phyloP scores from a whole-genome alignment of 352 stramenopile species.

The Hyaloperonospora arabidopsidis region DNA sequence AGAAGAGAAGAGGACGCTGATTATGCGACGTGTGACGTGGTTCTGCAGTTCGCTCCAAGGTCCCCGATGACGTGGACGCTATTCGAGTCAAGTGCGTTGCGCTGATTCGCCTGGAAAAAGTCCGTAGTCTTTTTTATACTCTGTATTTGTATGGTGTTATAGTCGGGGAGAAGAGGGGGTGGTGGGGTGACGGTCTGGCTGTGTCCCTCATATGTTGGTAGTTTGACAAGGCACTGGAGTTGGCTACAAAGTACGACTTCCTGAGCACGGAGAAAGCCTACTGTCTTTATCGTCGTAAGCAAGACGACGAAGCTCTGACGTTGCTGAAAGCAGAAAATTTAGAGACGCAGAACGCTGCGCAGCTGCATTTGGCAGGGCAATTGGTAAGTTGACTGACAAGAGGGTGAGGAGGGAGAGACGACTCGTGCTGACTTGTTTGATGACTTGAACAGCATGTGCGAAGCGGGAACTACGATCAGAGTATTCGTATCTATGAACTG shows the following conservation, averaged over 20 bases:
- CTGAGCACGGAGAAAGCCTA: constrained; percentile 63
- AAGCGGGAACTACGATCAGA: constrained; percentile 48
- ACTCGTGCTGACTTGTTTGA: constrained; percentile 3
- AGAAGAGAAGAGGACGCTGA: background rate
- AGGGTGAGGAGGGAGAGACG: background rate
- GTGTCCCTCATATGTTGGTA: constrained; percentile 17
- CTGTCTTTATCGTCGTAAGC: constrained; percentile 75
- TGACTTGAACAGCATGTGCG: constrained; percentile 50
- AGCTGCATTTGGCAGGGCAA: constrained; percentile 66
- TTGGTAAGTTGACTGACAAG: constrained; percentile 27
- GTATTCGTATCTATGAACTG: constrained; percentile 72
- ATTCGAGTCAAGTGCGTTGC: constrained; percentile 77
- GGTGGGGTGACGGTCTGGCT: background rate
- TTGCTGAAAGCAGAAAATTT: constrained; percentile 26
- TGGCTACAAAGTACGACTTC: constrained; percentile 63
- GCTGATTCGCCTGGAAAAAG: constrained; percentile 76
- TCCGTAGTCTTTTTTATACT: constrained; percentile 10
- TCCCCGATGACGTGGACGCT: constrained; percentile 64
- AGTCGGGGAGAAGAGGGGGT: background rate
- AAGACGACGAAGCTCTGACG: constrained; percentile 56
- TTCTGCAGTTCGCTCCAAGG: constrained; percentile 56
- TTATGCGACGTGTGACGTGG: constrained; percentile 9
- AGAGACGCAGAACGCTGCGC: constrained; percentile 30
- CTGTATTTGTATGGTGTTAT: background rate
- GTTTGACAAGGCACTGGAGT: constrained; percentile 81